Evolutionary conservation across 2,329 filamentous ascomycete genomes (phyloP), one percentile per base, ranked within the genome.

Genomic region (Dichotomopilus funicola): DNA sequence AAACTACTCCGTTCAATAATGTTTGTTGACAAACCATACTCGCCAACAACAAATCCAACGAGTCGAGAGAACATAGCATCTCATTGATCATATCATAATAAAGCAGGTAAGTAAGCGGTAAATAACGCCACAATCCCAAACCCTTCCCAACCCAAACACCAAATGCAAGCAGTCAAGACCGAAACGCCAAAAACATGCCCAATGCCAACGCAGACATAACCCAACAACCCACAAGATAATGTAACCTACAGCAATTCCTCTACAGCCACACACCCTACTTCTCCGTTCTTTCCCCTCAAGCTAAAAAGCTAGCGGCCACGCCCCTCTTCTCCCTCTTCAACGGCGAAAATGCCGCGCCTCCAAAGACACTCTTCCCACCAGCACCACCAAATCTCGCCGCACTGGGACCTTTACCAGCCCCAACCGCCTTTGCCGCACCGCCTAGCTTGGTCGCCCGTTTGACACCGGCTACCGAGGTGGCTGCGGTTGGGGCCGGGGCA

Each of bases 271-370:
- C 34, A 34, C 6, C 46, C 50, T 34, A 33, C 40, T 12, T 58
- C 1, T n/a, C 50, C 11, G 10, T 6, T 31, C 33, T 27, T 6
- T 36, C 4, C 12, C 11, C 2, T 1, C 37, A 46, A 53, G 72
- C 77, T 56, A 83, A 67, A 62, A 86, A 86, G 64, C 82, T 86
- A 53, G 82, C 82, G 58, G 77, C 75, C 3, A 81, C 77, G 36
- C 82, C 82, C 58, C 83, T 81, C 56, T 80, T 78, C 50, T 89
- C 83, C 66, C 80, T 80, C 72, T 91, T 91, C 57, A 91, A 71
- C 6, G 87, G 87, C 13, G 87, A 90, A 67, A 91, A 90, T 4
- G 75, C 65, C 13, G 72, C 72, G 10, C 75, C 74, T 37, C 70
- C 75, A 60, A 86, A 81, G 0, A 71, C 79, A 65, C 71, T 76